These are phyloP conservation scores for Cyberlindnera japonica DNA, from an alignment of 805 yeast genomes.

Conservation along the genomic window DNA sequence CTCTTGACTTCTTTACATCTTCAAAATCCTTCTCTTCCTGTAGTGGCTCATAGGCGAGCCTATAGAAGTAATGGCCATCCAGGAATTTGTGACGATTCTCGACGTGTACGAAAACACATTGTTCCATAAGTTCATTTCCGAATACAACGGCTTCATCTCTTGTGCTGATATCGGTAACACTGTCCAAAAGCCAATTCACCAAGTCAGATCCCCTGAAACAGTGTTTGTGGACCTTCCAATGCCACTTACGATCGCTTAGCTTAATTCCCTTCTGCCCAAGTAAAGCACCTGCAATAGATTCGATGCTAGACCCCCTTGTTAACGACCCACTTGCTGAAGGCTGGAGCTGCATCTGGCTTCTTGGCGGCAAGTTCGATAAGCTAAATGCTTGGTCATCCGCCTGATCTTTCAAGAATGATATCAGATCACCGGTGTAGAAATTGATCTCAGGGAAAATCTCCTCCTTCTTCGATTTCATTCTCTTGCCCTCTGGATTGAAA, in stretches of 20 bases:
- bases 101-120: constrained; percentile 74
- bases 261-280: constrained; percentile 63
- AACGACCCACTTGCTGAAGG: constrained; percentile 31
- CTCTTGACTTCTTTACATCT: constrained; percentile 10
- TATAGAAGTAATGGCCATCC: constrained; percentile 90
- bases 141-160: constrained; percentile 79
- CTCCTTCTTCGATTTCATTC: constrained; percentile 33
- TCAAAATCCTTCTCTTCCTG: constrained; percentile 10
- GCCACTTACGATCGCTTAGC: constrained; percentile 86
- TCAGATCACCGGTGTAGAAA: constrained; percentile 84
- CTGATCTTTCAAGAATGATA: constrained; percentile 55
- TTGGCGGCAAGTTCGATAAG: constrained; percentile 12
- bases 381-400: constrained; percentile 28
- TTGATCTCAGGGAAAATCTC: constrained; percentile 69
- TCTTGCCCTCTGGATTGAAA: constrained; percentile 40
- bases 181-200: constrained; percentile 79
- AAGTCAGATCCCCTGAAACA: constrained; percentile 84
- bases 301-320: constrained; percentile 46
- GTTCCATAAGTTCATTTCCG: constrained; percentile 75
- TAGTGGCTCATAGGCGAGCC: constrained; percentile 11
- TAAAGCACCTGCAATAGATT: constrained; percentile 57
- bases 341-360: not conserved
- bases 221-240: constrained; percentile 69
- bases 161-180: constrained; percentile 73
- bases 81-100: constrained; percentile 77